Evolutionary conservation across 306 rosid species (phyloP).

Genomic region (Cotoneaster glaucophyllus): DNA sequence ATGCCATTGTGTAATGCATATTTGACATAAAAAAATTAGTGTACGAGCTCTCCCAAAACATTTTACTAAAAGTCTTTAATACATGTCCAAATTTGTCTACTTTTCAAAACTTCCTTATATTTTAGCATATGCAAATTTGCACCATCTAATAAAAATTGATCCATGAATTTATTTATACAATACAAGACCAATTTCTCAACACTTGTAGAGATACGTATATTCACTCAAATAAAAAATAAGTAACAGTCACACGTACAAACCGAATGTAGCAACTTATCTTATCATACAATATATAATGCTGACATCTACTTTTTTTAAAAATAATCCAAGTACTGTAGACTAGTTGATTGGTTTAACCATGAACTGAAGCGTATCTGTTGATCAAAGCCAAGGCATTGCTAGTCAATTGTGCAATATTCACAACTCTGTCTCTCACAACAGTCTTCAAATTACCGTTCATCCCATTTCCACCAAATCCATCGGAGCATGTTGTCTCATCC

Average conservation of each 20-base stretch:
- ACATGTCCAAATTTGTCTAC: no score
- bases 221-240: neutral
- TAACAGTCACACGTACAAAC: neutral
- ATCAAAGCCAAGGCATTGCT: slow-evolving; percentile 78
- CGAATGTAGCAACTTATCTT: neutral
- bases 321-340: neutral
- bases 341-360: neutral
- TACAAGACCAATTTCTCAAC: neutral
- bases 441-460: slow-evolving; percentile 32
- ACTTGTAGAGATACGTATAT: neutral
- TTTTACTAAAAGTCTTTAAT: no score
- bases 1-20: no score
- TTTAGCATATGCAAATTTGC: no score
- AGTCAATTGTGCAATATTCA: slow-evolving; percentile 46
- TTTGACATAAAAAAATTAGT: no score
- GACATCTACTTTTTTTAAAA: neutral
- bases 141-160: no score
- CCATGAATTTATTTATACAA: no score
- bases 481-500: slow-evolving; percentile 55
- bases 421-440: slow-evolving; percentile 29
- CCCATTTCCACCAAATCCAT: slow-evolving; percentile 40
- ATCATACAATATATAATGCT: neutral
- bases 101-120: no score
- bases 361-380: slow-evolving; percentile 38
- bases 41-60: neutral